Evolutionary conservation across 345 rosid species (phyloP).

Genomic region (Eucalyptus globulus): DNA sequence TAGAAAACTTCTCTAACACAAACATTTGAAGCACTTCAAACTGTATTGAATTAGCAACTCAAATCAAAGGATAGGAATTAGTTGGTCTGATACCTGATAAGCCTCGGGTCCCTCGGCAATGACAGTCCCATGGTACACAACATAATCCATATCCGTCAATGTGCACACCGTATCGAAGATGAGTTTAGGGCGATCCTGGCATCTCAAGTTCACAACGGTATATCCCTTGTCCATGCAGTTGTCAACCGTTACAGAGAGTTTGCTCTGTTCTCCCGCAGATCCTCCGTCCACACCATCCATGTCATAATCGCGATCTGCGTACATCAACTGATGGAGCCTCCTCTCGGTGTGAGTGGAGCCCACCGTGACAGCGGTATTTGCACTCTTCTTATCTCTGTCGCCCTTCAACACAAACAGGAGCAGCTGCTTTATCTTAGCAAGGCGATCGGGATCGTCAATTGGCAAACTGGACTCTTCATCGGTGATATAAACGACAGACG

Average conservation of each 20-base stretch:
- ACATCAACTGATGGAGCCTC: constrained; percentile 85
- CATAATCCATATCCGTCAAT: constrained; percentile 74
- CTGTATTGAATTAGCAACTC: background rate
- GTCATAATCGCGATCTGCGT: constrained; percentile 74
- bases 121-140: constrained; percentile 61
- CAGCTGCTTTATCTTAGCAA: constrained; percentile 48
- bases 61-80: background rate
- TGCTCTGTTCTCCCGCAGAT: constrained; percentile 20
- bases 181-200: constrained; percentile 66
- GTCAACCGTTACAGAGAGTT: constrained; percentile 51
- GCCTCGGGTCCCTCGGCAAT: constrained; percentile 77
- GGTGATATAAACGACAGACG: constrained; percentile 59
- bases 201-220: constrained; percentile 59
- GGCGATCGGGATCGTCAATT: constrained; percentile 38
- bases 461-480: constrained; percentile 44
- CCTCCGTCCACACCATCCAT: constrained; percentile 8
- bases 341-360: constrained; percentile 66
- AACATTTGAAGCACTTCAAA: background rate
- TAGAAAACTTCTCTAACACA: background rate
- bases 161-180: constrained; percentile 77
- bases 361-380: constrained; percentile 56
- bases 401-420: constrained; percentile 60
- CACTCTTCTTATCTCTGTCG: constrained; percentile 46
- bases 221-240: constrained; percentile 54
- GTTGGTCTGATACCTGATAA: constrained; percentile 35